Percentiles rank a stretch among this genome's conserved stretches.
Conservation (phyloP, 176 grass and related monocot genomes). For the Alopecurus myosuroides region DNA sequence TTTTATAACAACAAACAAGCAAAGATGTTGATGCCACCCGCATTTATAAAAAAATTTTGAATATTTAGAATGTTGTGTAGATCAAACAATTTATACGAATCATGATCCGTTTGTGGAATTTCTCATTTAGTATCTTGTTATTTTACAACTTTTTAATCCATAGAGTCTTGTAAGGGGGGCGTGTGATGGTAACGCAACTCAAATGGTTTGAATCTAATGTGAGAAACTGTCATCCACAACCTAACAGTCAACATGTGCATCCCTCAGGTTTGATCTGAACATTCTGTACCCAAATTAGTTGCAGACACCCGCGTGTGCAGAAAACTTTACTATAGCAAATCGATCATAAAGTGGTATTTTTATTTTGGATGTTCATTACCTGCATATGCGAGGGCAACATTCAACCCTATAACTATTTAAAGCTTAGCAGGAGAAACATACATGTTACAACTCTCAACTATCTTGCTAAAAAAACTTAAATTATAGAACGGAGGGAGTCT, state of each 20-base stretch:
- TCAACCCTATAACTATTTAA: background rate
- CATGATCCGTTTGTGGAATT: no score
- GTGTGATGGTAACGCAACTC: background rate
- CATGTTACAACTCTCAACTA: slow-evolving; percentile 26
- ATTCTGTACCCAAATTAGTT: background rate
- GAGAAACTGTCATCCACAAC: background rate
- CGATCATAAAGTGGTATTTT: background rate
- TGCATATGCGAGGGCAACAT: background rate
- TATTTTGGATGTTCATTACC: background rate
- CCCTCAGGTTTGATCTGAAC: background rate
- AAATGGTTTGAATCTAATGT: background rate
- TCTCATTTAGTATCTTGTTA: background rate
- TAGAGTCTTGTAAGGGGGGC: background rate
- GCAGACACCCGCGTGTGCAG: background rate
- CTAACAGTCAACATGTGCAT: background rate
- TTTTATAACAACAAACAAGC: no score
- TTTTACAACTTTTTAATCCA: background rate
- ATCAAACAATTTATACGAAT: no score
- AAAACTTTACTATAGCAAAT: background rate
- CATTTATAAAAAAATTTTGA: no score
- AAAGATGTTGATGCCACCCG: no score
- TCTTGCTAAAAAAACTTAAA: no score
- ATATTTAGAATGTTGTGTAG: no score
- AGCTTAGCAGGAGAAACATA: background rate
- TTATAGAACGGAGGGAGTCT: no score